Base-by-base conservation (phyloP, 179 eudicot genomes). In the Silene noctiflora region DNA sequence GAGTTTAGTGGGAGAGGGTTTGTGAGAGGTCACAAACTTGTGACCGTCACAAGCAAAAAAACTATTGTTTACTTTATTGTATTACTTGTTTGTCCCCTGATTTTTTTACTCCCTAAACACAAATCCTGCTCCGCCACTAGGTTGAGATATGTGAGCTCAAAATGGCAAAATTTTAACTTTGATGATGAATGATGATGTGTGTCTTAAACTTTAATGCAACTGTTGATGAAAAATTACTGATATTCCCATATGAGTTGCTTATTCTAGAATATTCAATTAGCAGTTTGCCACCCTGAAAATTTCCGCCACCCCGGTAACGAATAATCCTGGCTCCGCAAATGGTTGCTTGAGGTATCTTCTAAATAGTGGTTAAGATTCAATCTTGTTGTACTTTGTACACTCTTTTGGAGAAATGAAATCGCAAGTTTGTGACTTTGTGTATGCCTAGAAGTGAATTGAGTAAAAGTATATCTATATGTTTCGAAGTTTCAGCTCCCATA, bases 131-230 rank as follows among this genome's bases (percentile, higher is more conserved):
- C 53, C 53, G 53, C 53, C 53, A 46, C 53, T 42, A 3, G 72
- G 55, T 67, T 6, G 13, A 58, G 42, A 25, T 39, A 2, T 42
- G n/a, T 42, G 76, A 62, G 77, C 69, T 61, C 27, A 44, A 74
- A n/a, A n/a, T n/a, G n/a, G n/a, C n/a, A n/a, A n/a, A 46, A 11
- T 48, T 55, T 53, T 13, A 53, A 39, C 27, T 8, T 35, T n/a
- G 39, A 67, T 76, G 48, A 67, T 76, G 22, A 12, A 11, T 46
- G 53, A 46, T 46, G 53, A 46, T 46, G 14, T 53, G 68, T 63
- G 31, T 3, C 56, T 29, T 12, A 31, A 42, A 42, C 11, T 42
- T 13, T 42, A 42, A 42, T 66, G 66, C 55, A 68, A 68, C 3
- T 59, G 66, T 39, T 76, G 39, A 39, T 69, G 67, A 11, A 42